Base-by-base conservation (phyloP, 164 flowering plant genomes). In the Annona squamosa region DNA sequence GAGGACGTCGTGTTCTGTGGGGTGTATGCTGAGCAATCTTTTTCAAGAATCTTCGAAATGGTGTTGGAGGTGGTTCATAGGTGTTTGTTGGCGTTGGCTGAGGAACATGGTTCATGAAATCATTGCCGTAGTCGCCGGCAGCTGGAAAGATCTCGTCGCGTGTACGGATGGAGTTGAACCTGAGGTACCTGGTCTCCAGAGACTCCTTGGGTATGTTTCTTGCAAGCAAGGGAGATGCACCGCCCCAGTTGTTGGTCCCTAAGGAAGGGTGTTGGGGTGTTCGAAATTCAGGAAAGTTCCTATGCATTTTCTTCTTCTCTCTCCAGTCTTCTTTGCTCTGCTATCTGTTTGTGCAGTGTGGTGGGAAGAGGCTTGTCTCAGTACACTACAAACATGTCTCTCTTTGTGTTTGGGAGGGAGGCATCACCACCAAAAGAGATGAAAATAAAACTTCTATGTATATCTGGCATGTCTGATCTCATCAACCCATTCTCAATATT, bases 201-300 rank as follows among this genome's bases (percentile, higher is more conserved):
- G 92, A 80, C 74, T 87, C 92, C 47, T 80, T 72, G 0, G 94
- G 88, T 13, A 90, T 70, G 80, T 85, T 77, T 52, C 91, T 83
- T n/a, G 91, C 92, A 10, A 88, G 67, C 79, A 90, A 64, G 0
- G 94, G 92, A 37, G 94, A 90, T 3, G 89, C 85, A 72, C 92
- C 85, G 65, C 93, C 90, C 90, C 90, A 86, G 68, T 84, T 70
- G 81, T 90, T 90, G 0, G 85, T 78, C 63, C 88, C 88, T 48
- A 69, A 16, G 43, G 86, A 83, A 10, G 90, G 90, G 73, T 90
- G 90, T 48, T 88, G 94, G 13, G 94, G 91, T 46, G 94, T 90
- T 63, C 94, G 80, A 71, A 90, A 90, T 9, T 85, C 84, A 71
- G 82, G 1, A 43, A 77, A 0, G 59, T 82, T 83, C 67, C 80